Conservation (phyloP, 192 early-diverging fungal species). For the Backusella morwellensis region DNA sequence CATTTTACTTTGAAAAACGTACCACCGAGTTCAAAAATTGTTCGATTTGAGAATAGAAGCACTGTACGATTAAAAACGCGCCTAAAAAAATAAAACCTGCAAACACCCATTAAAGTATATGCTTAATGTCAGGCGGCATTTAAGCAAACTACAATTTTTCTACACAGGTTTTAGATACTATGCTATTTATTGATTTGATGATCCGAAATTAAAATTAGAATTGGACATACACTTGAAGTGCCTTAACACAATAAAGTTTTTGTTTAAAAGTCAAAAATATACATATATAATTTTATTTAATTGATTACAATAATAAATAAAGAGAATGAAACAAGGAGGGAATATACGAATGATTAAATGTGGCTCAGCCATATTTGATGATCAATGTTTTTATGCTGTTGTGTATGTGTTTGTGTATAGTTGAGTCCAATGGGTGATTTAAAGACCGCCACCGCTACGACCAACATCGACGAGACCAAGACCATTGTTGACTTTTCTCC, state of each 20-base stretch:
- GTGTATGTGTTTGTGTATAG: neutral
- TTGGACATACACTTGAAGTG: neutral
- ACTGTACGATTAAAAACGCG: no score
- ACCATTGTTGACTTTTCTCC: conserved; percentile 37
- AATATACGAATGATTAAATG: neutral
- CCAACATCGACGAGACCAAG: conserved; percentile 36
- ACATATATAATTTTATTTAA: neutral
- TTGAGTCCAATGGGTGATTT: neutral
- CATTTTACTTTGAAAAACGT: no score
- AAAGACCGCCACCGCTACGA: conserved; percentile 40
- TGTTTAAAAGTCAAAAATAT: neutral
- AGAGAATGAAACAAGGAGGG: neutral
- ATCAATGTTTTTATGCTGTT: neutral
- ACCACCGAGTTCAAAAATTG: no score
- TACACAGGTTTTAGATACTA: no score
- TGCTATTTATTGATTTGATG: no score
- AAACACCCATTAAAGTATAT: neutral
- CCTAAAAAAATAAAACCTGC: neutral
- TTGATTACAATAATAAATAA: neutral
- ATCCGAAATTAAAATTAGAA: neutral
- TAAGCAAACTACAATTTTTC: no score
- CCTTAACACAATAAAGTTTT: neutral
- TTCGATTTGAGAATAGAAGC: no score
- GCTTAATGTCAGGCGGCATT: neutral
- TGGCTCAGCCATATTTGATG: neutral